A percentile compares a stretch with the other conserved stretches of the same genome.
Conservation (phyloP, 306 rosid genomes). For the Lupinus albus region DNA sequence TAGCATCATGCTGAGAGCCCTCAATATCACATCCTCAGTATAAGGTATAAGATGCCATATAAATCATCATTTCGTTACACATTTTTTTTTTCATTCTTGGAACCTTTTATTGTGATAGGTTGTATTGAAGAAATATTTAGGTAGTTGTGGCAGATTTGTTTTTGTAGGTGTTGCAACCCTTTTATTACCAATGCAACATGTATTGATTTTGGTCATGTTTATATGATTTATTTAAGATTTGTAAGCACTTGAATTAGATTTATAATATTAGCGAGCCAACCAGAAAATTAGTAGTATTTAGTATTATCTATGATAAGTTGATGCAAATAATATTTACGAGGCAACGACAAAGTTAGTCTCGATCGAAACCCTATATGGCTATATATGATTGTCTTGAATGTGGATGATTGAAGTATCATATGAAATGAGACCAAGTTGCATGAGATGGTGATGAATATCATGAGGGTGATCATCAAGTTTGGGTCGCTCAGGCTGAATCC, state of each 20-base stretch:
- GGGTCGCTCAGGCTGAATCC: conserved; percentile 79
- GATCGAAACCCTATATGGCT: no score
- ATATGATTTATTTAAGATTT: no score
- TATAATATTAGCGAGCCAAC: no score
- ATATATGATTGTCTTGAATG: no score
- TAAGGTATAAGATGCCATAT: conserved; percentile 20
- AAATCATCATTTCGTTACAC: neutral
- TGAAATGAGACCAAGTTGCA: conserved; percentile 47
- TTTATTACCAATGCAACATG: neutral
- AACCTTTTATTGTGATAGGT: neutral
- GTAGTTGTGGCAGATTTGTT: neutral
- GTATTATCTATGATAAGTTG: no score
- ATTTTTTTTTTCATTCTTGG: neutral
- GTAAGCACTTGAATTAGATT: no score
- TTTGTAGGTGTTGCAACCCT: no score
- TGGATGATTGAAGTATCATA: no score
- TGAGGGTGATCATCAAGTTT: conserved; percentile 63
- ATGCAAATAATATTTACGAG: neutral
- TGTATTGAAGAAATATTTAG: neutral
- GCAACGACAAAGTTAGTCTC: neutral
- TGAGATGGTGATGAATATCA: conserved; percentile 61
- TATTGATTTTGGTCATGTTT: no score
- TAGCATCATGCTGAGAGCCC: conserved; percentile 3
- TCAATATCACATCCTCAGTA: conserved; percentile 9
- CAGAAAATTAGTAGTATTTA: no score